phyloP scores from a whole-genome alignment of 106 monocot species.

The Gastrodia elata region DNA sequence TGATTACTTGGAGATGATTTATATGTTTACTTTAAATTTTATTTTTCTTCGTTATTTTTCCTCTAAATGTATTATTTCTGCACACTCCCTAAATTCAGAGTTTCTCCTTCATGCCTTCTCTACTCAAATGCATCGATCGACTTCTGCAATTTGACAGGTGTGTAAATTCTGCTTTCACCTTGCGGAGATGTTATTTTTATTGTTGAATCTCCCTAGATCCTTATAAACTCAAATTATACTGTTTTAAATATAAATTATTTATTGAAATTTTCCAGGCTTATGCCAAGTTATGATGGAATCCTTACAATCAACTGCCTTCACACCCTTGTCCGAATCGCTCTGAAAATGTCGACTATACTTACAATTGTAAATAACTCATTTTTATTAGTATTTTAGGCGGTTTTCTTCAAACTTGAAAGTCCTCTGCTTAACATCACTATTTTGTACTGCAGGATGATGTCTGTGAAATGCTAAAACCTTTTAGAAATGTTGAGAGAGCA shows the following conservation, averaged over 20 bases:
- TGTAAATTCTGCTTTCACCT: constrained; percentile 7
- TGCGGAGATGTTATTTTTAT: neutral
- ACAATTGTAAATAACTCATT: constrained; percentile 39
- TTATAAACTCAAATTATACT: neutral
- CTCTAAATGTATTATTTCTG: neutral
- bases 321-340: constrained; percentile 62
- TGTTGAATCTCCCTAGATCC: constrained; percentile 2
- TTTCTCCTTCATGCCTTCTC: constrained; percentile 49
- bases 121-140: constrained; percentile 83
- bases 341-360: constrained; percentile 48
- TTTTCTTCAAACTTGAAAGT: neutral
- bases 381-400: neutral
- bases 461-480: constrained; percentile 59
- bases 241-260: neutral
- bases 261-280: constrained; percentile 57
- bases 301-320: constrained; percentile 86
- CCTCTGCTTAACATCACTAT: neutral
- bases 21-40: neutral
- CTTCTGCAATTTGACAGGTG: constrained; percentile 94
- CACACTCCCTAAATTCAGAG: constrained; percentile 30
- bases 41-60: neutral
- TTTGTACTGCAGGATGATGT: constrained; percentile 41
- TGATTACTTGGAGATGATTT: neutral
- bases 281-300: constrained; percentile 82
- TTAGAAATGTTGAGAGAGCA: constrained; percentile 32